These are phyloP conservation scores for Penicillium lividum DNA, from an alignment of 495 filamentous ascomycete species.

Conservation along the genomic window DNA sequence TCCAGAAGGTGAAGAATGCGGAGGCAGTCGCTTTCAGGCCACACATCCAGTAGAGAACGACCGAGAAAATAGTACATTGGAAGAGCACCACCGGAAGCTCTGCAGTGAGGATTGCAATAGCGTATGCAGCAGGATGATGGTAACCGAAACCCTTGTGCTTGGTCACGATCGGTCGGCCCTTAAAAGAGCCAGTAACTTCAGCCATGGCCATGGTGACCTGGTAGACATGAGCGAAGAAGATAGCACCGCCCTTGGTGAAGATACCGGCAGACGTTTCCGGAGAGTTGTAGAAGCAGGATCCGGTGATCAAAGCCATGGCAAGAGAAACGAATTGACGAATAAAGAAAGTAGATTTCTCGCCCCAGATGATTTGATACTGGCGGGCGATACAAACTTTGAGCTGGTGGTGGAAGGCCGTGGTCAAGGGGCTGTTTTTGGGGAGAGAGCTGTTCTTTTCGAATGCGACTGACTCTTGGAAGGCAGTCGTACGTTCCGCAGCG, in stretches of 20 bases:
- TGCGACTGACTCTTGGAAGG: slow-evolving; percentile 48
- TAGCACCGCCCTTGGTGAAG: slow-evolving; percentile 52
- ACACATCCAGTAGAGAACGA: slow-evolving; percentile 76
- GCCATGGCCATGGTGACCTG: slow-evolving; percentile 69
- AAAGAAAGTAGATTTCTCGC: slow-evolving; percentile 57
- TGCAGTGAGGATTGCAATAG: slow-evolving; percentile 65
- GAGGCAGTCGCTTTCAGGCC: slow-evolving; percentile 46
- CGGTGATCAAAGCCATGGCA: slow-evolving; percentile 38
- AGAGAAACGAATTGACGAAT: slow-evolving; percentile 54
- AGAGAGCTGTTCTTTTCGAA: slow-evolving; percentile 40
- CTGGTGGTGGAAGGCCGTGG: slow-evolving; percentile 57
- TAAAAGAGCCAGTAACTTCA: slow-evolving; percentile 70
- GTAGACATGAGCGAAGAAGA: slow-evolving; percentile 73
- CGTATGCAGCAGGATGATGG: slow-evolving; percentile 71
- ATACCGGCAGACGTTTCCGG: slow-evolving; percentile 40
- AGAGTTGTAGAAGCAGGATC: slow-evolving; percentile 41
- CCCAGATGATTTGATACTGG: slow-evolving; percentile 59
- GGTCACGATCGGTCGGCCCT: slow-evolving; percentile 65
- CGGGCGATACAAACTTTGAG: slow-evolving; percentile 52
- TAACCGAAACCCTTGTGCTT: slow-evolving; percentile 76
- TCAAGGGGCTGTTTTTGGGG: slow-evolving; percentile 50
- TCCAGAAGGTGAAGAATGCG: slow-evolving; percentile 54
- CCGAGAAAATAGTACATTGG: slow-evolving; percentile 62
- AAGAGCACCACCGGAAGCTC: slow-evolving; percentile 66
- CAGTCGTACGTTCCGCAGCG: slow-evolving; percentile 42